phyloP scores from a whole-genome alignment of 2,329 filamentous ascomycete species.

The Graphium sp. region DNA sequence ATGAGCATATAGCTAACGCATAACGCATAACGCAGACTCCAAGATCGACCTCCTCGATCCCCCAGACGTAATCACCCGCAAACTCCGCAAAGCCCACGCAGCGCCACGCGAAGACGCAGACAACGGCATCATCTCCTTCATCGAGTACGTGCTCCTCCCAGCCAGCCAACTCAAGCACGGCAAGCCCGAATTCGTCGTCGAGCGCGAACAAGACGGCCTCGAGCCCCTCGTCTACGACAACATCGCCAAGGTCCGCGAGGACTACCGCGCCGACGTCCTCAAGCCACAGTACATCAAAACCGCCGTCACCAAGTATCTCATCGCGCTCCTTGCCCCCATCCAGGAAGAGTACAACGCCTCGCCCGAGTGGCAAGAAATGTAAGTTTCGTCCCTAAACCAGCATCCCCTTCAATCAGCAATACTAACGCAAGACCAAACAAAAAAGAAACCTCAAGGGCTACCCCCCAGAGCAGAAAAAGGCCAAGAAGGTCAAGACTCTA shows the following conservation, averaged over 20 bases:
- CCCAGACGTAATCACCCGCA: constrained; percentile 58
- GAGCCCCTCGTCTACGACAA: constrained; percentile 68
- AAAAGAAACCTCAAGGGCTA: constrained; percentile 64
- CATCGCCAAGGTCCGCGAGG: constrained; percentile 58
- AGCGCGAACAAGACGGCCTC: constrained; percentile 41
- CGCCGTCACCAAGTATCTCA: constrained; percentile 60
- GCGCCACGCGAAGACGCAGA: constrained; percentile 61
- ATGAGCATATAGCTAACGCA: background rate
- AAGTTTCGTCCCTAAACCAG: no score
- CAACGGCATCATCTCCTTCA: constrained; percentile 75
- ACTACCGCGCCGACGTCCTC: constrained; percentile 66
- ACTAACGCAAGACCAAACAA: no score
- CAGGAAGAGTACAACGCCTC: constrained; percentile 53
- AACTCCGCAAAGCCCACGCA: constrained; percentile 72
- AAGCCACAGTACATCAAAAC: constrained; percentile 79
- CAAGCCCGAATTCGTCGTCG: constrained; percentile 48
- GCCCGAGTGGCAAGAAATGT: constrained; percentile 58
- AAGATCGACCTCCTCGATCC: constrained; percentile 90
- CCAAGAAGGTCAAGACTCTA: constrained; percentile 63
- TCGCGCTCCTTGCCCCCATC: constrained; percentile 61
- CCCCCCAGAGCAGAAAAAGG: constrained; percentile 55
- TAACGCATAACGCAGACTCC: constrained; percentile 32
- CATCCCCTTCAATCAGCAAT: no score
- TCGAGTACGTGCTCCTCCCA: constrained; percentile 75
- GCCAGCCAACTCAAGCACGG: constrained; percentile 45